Percentiles rank a stretch among this genome's conserved stretches.
phyloP scores from a whole-genome alignment of 208 protist species.

The Crithidia expoeki region DNA sequence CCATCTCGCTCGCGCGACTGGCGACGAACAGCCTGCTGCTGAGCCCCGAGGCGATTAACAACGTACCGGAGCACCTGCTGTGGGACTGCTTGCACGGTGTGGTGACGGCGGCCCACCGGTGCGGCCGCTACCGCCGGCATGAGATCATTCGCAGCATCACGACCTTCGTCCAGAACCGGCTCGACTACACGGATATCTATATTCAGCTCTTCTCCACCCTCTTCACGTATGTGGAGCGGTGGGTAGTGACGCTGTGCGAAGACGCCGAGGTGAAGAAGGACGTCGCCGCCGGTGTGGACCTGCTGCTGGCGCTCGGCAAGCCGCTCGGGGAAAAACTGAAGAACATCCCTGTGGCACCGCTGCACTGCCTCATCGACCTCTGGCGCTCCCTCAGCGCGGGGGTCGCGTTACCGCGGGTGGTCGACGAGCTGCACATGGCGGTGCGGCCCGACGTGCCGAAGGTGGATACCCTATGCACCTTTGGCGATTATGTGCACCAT shows the following conservation, averaged over 20 bases:
- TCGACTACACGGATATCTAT: conserved; percentile 36
- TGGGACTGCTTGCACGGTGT: conserved; percentile 91
- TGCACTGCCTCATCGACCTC: conserved; percentile 85
- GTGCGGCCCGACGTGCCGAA: conserved; percentile 12
- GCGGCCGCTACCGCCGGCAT: conserved; percentile 68
- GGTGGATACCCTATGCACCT: conserved; percentile 68
- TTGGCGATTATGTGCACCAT: conserved; percentile 75
- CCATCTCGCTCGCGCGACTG: conserved; percentile 62
- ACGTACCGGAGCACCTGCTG: conserved; percentile 60
- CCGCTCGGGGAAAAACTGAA: conserved; percentile 41
- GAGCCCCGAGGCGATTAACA: conserved; percentile 40
- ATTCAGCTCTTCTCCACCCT: conserved; percentile 75
- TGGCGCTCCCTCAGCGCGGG: conserved; percentile 57
- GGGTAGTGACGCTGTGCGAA: conserved; percentile 37
- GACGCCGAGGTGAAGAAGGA: conserved; percentile 65
- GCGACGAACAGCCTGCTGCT: conserved; percentile 71
- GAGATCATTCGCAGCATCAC: conserved; percentile 74
- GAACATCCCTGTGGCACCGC: conserved; percentile 69
- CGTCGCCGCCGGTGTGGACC: conserved; percentile 78
- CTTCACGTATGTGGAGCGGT: conserved; percentile 71
- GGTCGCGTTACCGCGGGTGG: conserved; percentile 59
- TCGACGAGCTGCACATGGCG: conserved; percentile 54
- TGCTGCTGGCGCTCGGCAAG: conserved; percentile 60
- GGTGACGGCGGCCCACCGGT: conserved; percentile 77
- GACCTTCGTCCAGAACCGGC: conserved; percentile 52